Conservation (phyloP, 2,329 filamentous ascomycete genomes). For the Aspergillus puulaauensis region DNA sequence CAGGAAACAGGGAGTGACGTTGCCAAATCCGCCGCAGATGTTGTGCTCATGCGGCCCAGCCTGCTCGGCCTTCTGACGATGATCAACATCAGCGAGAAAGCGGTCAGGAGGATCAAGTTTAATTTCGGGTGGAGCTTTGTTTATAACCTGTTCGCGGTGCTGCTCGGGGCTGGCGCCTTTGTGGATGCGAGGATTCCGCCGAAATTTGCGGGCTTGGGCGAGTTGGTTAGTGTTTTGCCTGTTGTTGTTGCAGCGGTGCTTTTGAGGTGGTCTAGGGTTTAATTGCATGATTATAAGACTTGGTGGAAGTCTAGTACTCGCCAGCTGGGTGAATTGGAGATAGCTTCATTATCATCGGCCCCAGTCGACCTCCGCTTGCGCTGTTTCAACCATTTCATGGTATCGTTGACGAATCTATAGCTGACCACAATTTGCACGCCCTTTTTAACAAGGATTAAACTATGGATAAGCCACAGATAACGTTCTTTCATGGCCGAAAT, state of each 20-base stretch:
- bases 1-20: slow-evolving; percentile 57
- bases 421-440: too few species aligned
- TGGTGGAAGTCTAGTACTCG: too few species aligned
- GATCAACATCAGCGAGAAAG: slow-evolving; percentile 52
- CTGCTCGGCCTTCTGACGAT: slow-evolving; percentile 59
- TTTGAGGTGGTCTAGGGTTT: slow-evolving; percentile 22
- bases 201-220: slow-evolving; percentile 66
- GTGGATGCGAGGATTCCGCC: slow-evolving; percentile 60
- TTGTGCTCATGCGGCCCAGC: slow-evolving; percentile 61
- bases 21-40: slow-evolving; percentile 66
- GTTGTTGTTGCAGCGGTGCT: slow-evolving; percentile 61
- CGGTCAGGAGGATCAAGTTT: slow-evolving; percentile 56
- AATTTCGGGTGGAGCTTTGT: slow-evolving; percentile 71
- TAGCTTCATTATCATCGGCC: neutral
- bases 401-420: neutral
- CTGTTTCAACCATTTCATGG: too few species aligned
- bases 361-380: neutral
- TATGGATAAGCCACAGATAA: too few species aligned
- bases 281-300: neutral
- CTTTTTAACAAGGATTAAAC: too few species aligned
- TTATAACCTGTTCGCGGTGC: slow-evolving; percentile 69
- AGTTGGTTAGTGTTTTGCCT: slow-evolving; percentile 71
- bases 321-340: neutral
- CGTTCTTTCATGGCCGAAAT: too few species aligned
- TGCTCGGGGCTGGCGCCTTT: slow-evolving; percentile 67